Evolutionary conservation across 2,329 filamentous ascomycete genomes (phyloP).

Genomic region (Blastomyces gilchristii): DNA sequence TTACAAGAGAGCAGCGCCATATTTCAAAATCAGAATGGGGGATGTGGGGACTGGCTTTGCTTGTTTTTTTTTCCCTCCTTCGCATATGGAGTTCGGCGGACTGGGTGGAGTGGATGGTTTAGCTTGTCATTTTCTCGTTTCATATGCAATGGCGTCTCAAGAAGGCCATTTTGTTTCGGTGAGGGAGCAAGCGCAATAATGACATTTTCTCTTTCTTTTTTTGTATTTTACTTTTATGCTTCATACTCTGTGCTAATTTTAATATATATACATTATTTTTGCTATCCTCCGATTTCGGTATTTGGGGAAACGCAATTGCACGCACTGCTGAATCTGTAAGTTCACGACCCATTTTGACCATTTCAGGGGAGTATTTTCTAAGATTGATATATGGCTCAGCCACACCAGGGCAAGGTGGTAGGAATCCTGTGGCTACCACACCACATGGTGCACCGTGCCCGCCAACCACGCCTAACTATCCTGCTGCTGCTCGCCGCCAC

Average conservation of each 20-base stretch:
- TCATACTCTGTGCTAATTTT: not conserved
- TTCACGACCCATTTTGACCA: not conserved
- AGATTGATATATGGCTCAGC: not conserved
- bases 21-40: not conserved
- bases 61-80: not conserved
- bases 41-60: not conserved
- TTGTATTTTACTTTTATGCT: not conserved
- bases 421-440: not conserved
- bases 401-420: not conserved
- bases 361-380: not conserved
- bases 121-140: not conserved
- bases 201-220: not conserved
- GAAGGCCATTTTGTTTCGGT: not conserved
- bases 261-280: not conserved
- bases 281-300: not conserved
- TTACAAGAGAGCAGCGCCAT: not conserved
- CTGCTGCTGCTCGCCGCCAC: not conserved
- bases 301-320: not conserved
- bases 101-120: not conserved
- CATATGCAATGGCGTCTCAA: not conserved
- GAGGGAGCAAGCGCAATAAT: not conserved
- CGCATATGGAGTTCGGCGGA: not conserved
- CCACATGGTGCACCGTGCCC: conserved; percentile 1
- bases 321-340: not conserved
- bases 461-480: not conserved